These are phyloP conservation scores for Exobasidium cylindrosporum DNA, from an alignment of 1,284 basidiomycete species.

Conservation along the genomic window DNA sequence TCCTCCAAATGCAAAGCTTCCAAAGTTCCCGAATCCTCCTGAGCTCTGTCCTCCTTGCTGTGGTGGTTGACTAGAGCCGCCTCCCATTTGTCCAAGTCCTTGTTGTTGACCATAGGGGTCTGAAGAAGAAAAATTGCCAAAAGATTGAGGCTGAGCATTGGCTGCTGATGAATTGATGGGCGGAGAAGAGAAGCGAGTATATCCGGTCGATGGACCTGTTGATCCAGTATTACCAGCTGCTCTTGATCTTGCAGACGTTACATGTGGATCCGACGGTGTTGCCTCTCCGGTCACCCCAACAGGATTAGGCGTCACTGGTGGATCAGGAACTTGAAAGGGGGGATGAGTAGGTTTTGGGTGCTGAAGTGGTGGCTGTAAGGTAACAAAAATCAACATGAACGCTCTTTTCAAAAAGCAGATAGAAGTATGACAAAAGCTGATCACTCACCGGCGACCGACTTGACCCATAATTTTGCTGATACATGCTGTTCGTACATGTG, in stretches of 20 bases:
- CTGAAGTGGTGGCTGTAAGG: constrained; percentile 41
- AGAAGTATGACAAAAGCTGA: background rate
- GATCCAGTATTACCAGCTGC: background rate
- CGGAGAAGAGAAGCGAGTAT: constrained; percentile 14
- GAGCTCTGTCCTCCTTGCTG: background rate
- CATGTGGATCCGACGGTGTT: constrained; percentile 15
- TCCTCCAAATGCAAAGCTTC: constrained; percentile 14
- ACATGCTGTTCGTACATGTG: constrained; percentile 11
- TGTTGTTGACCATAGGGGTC: constrained; percentile 24
- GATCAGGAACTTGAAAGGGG: constrained; percentile 41
- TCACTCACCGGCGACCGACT: constrained; percentile 8
- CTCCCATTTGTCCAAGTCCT: background rate
- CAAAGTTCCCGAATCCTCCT: constrained; percentile 10
- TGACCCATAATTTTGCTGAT: constrained; percentile 10
- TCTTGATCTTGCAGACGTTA: constrained; percentile 16
- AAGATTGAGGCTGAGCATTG: constrained; percentile 5
- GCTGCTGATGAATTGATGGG: constrained; percentile 5
- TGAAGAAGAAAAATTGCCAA: background rate
- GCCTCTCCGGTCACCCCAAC: constrained; percentile 8
- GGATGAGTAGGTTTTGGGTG: constrained; percentile 54
- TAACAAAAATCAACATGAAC: too few relatives aligned
- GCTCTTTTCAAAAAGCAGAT: too few relatives aligned
- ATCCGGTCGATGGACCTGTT: constrained; percentile 15
- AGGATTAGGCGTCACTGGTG: constrained; percentile 34
- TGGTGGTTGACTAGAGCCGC: background rate